Evolutionary conservation across 2,329 filamentous ascomycete species (phyloP).

Genomic region (Scortechinia acanthostroma): DNA sequence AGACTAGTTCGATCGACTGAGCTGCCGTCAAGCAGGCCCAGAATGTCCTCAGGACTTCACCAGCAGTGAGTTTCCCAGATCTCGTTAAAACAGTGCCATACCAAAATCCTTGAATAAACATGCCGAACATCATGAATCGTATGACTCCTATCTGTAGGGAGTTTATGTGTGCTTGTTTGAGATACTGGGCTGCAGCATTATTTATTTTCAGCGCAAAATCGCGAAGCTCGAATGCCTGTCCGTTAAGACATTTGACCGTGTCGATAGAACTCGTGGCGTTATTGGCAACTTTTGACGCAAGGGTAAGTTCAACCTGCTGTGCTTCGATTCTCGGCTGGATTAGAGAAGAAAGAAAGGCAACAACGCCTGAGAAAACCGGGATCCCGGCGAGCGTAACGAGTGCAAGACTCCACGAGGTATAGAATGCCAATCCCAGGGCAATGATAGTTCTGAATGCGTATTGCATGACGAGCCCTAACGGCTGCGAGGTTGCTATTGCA

Average conservation of each 20-base stretch:
- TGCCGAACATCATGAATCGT: conserved; percentile 65
- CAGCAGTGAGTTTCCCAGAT: conserved; percentile 35
- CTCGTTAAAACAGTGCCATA: conserved; percentile 30
- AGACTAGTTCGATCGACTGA: conserved; percentile 65
- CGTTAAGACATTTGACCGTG: conserved; percentile 80
- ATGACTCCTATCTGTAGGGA: conserved; percentile 68
- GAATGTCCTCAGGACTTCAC: conserved; percentile 74
- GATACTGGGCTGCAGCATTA: conserved; percentile 54
- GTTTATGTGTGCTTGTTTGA: conserved; percentile 61
- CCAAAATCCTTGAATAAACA: conserved; percentile 88
- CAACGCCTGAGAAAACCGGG: conserved; percentile 55
- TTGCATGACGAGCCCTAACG: conserved; percentile 64
- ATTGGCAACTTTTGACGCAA: conserved; percentile 65
- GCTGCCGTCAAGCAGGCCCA: conserved; percentile 74
- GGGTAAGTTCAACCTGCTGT: conserved; percentile 62
- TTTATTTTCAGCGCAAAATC: conserved; percentile 54
- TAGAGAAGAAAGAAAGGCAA: conserved; percentile 50
- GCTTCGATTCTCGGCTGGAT: conserved; percentile 60
- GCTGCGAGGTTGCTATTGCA: conserved; percentile 77
- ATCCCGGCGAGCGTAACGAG: conserved; percentile 70
- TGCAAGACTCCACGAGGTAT: conserved; percentile 77
- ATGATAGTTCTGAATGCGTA: conserved; percentile 57
- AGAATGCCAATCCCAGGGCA: conserved; percentile 67
- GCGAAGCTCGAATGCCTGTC: conserved; percentile 59
- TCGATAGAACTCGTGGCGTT: conserved; percentile 71